A percentile compares a stretch with the other conserved stretches of the same genome.
phyloP scores from a whole-genome alignment of 331 rosid species.

The Saraca asoca region DNA sequence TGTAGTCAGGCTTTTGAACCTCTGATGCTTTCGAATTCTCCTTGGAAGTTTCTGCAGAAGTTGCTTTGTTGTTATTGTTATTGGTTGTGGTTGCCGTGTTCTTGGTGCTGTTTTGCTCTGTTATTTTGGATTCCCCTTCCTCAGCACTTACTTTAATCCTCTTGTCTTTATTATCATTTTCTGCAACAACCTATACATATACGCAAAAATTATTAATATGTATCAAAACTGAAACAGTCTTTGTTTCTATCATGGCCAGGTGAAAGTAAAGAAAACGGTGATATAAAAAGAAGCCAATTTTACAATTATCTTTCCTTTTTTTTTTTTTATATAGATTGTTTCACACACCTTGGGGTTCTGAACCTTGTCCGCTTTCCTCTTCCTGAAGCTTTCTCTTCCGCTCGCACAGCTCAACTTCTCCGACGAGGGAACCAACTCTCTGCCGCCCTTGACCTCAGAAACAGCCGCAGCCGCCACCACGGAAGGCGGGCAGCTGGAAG shows the following conservation, averaged over 20 bases:
- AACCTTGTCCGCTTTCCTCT: constrained; percentile 60
- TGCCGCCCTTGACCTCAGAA: constrained; percentile 31
- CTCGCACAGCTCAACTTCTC: constrained; percentile 40
- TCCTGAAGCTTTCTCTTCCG: constrained; percentile 57
- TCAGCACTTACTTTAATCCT: constrained; percentile 55
- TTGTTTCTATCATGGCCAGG: too few species aligned
- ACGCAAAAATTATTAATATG: neutral
- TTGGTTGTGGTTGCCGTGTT: constrained; percentile 25
- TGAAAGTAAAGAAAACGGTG: too few species aligned
- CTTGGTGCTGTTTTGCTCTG: constrained; percentile 49
- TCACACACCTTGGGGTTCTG: constrained; percentile 51
- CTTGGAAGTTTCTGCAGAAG: constrained; percentile 41
- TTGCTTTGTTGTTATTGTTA: constrained; percentile 41
- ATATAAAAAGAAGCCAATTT: too few species aligned
- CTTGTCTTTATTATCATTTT: constrained; percentile 58
- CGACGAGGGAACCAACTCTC: constrained; percentile 16
- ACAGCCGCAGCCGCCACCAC: constrained; percentile 24
- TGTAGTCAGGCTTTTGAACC: constrained; percentile 79
- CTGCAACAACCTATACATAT: constrained; percentile 51
- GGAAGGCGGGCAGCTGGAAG: constrained; percentile 57
- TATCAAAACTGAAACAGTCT: neutral
- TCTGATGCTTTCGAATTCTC: constrained; percentile 84
- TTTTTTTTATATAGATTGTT: too few species aligned
- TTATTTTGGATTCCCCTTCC: constrained; percentile 70
- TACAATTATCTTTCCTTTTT: too few species aligned